These are phyloP conservation scores for Papiliotrema fonsecae DNA, from an alignment of 1,284 basidiomycete genomes.

Conservation along the genomic window DNA sequence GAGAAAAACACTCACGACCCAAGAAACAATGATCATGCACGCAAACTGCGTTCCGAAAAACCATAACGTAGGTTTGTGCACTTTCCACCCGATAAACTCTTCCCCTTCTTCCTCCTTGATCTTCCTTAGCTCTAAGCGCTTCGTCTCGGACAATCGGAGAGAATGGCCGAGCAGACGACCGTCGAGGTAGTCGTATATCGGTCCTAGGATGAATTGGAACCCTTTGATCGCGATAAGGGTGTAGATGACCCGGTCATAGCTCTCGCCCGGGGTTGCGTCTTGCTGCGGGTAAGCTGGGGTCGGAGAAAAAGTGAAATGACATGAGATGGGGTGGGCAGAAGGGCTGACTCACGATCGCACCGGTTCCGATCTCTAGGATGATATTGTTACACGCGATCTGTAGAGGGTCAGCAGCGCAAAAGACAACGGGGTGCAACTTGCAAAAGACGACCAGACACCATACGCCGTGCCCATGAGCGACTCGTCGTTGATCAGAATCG, in stretches of 20 bases:
- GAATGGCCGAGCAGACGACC: slow-evolving; percentile 38
- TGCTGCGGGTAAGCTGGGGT: slow-evolving; percentile 22
- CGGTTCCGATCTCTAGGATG: slow-evolving; percentile 47
- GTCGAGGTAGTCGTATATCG: slow-evolving; percentile 41
- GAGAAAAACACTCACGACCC: slow-evolving; percentile 32
- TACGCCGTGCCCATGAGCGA: slow-evolving; percentile 48
- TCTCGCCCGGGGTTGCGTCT: slow-evolving; percentile 35
- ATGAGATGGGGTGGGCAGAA: background rate
- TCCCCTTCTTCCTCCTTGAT: slow-evolving; percentile 13
- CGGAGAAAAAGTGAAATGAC: background rate
- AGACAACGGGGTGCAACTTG: slow-evolving; percentile 29
- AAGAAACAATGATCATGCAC: slow-evolving; percentile 23
- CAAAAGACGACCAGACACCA: slow-evolving; percentile 49
- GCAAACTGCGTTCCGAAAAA: slow-evolving; percentile 15
- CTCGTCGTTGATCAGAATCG: slow-evolving; percentile 46
- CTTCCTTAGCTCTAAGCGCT: slow-evolving; percentile 24
- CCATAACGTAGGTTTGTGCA: slow-evolving; percentile 11
- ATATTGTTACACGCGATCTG: slow-evolving; percentile 3
- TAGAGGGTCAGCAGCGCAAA: background rate
- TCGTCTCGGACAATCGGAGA: slow-evolving; percentile 37
- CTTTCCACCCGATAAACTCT: slow-evolving; percentile 20
- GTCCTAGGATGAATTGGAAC: slow-evolving; percentile 42
- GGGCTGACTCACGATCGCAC: slow-evolving; percentile 34
- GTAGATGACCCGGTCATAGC: slow-evolving; percentile 47
- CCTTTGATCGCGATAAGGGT: slow-evolving; percentile 49